Evolutionary conservation across 371 early-diverging fungal species (phyloP).

Genomic region (Mucor saturninus): DNA sequence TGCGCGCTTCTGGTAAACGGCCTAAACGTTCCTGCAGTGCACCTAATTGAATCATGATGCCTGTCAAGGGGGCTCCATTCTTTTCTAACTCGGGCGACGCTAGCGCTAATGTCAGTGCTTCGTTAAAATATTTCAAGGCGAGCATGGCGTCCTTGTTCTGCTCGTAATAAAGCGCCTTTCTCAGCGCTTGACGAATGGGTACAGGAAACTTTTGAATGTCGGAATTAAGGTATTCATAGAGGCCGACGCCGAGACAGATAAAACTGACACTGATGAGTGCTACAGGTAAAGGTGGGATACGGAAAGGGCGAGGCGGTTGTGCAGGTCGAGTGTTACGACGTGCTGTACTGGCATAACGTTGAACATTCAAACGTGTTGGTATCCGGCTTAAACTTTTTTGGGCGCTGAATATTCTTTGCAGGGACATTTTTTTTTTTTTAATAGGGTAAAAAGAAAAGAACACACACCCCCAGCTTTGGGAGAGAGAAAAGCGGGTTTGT

Average conservation of each 20-base stretch:
- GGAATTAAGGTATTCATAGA: slow-evolving; percentile 62
- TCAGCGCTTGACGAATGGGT: slow-evolving; percentile 58
- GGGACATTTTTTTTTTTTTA: not conserved
- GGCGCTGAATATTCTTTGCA: not conserved
- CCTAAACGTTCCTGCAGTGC: slow-evolving; percentile 55
- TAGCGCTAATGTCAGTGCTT: slow-evolving; percentile 54
- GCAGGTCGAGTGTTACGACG: slow-evolving; percentile 5
- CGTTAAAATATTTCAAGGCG: slow-evolving; percentile 56
- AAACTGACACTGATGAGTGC: slow-evolving; percentile 47
- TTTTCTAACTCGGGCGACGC: slow-evolving; percentile 52
- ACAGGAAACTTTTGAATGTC: slow-evolving; percentile 64
- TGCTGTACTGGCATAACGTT: slow-evolving; percentile 9
- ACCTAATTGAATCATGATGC: slow-evolving; percentile 69
- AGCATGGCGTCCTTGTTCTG: slow-evolving; percentile 52
- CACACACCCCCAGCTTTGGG: too few species aligned
- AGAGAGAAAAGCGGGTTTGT: not conserved
- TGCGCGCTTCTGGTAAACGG: slow-evolving; percentile 57
- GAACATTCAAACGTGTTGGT: not conserved
- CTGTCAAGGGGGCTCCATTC: slow-evolving; percentile 60
- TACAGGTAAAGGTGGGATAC: slow-evolving; percentile 44
- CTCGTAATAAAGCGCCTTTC: slow-evolving; percentile 66
- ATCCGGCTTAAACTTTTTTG: not conserved
- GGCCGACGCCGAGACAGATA: slow-evolving; percentile 50
- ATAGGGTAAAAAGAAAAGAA: not conserved
- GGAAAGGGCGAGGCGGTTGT: slow-evolving; percentile 23